Conservation (phyloP, 257 asterid genomes). For the Anisodus tanguticus region DNA sequence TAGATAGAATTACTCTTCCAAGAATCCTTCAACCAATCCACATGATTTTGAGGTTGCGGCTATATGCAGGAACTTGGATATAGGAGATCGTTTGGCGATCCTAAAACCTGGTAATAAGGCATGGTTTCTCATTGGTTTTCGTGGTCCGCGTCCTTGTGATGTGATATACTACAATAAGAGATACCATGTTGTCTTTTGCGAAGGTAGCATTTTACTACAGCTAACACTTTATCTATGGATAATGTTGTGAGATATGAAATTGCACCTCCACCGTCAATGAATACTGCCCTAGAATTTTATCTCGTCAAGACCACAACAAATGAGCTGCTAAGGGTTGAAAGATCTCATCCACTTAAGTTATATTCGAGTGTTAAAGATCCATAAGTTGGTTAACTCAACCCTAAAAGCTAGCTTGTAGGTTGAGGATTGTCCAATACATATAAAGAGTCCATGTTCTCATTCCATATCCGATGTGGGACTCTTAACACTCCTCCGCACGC, state of each 20-base stretch:
- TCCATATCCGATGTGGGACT: too few relatives aligned
- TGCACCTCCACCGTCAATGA: neutral
- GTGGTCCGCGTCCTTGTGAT: neutral
- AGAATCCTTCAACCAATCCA: neutral
- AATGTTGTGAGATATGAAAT: neutral
- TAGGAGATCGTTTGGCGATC: neutral
- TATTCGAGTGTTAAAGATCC: too few relatives aligned
- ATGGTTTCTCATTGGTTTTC: neutral
- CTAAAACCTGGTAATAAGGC: neutral
- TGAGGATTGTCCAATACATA: too few relatives aligned
- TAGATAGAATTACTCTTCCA: neutral
- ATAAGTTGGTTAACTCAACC: too few relatives aligned
- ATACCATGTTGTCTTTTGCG: neutral
- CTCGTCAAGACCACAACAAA: too few relatives aligned
- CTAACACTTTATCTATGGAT: too few relatives aligned
- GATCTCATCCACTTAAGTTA: neutral
- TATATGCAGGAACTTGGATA: neutral
- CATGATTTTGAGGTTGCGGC: neutral
- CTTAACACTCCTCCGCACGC: too few relatives aligned
- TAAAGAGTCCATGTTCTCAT: too few relatives aligned
- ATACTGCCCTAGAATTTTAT: too few relatives aligned
- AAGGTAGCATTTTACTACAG: neutral
- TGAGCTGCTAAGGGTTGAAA: neutral
- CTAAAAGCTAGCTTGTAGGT: too few relatives aligned
- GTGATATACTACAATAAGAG: neutral